phyloP scores from a whole-genome alignment of 768 basidiomycete species.

The Postia placenta region DNA sequence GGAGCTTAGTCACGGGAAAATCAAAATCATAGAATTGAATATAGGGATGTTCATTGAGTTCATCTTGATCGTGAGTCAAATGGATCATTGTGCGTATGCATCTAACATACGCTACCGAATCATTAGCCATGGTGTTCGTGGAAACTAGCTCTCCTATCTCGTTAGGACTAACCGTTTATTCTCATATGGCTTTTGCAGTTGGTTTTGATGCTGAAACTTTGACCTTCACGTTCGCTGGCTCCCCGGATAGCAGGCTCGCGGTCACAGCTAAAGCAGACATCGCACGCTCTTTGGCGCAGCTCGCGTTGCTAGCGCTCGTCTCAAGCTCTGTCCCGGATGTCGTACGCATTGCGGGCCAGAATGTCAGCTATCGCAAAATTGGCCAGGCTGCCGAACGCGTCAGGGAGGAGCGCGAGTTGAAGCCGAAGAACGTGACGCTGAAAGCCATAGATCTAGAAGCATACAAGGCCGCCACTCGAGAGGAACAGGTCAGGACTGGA shows the following conservation, averaged over 20 bases:
- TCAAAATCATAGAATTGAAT: constrained; percentile 17
- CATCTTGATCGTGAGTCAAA: constrained; percentile 6
- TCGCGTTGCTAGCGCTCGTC: constrained; percentile 9
- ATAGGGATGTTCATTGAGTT: constrained; percentile 14
- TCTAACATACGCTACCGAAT: too few relatives aligned
- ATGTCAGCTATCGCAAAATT: constrained; percentile 9
- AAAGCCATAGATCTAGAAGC: constrained; percentile 8
- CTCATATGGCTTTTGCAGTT: constrained; percentile 9
- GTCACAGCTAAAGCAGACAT: constrained; percentile 16
- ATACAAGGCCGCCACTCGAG: constrained; percentile 8
- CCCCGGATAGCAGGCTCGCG: constrained; percentile 8
- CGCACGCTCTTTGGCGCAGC: constrained; percentile 13
- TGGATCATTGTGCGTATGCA: too few relatives aligned
- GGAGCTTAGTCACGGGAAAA: constrained; percentile 6
- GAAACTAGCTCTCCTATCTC: neutral
- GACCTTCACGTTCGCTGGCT: constrained; percentile 14
- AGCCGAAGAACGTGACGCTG: constrained; percentile 8
- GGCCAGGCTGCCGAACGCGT: constrained; percentile 4
- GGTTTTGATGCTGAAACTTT: constrained; percentile 17
- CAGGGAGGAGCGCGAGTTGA: neutral
- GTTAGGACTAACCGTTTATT: neutral
- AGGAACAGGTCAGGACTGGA: constrained; percentile 4
- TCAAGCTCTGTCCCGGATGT: constrained; percentile 14
- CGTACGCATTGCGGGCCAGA: constrained; percentile 15
- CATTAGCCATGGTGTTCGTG: constrained; percentile 4